Evolutionary conservation across 2,329 filamentous ascomycete species (phyloP).

Genomic region (Tricladium varicosporioides): DNA sequence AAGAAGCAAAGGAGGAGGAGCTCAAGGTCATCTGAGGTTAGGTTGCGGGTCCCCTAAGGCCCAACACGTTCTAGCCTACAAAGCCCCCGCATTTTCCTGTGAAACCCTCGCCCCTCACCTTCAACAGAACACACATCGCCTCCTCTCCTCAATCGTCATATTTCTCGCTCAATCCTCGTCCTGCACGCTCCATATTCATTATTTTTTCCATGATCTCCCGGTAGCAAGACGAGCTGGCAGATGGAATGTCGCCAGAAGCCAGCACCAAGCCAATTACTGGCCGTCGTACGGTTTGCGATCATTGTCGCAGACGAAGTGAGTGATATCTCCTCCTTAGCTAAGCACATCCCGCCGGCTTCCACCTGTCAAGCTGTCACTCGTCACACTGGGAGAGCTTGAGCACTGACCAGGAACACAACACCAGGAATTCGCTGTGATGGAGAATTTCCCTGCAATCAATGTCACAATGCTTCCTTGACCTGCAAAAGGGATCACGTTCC

Average conservation of each 20-base stretch:
- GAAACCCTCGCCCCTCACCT: neutral
- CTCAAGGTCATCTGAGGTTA: no score
- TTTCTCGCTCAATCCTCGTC: constrained; percentile 25
- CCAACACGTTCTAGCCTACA: neutral
- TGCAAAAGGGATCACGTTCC: constrained; percentile 65
- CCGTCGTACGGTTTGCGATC: constrained; percentile 43
- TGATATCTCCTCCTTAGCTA: constrained; percentile 13
- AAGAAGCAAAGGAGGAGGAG: no score
- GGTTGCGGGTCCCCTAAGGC: no score
- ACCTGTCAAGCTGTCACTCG: neutral
- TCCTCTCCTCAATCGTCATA: constrained; percentile 19
- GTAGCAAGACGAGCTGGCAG: constrained; percentile 9
- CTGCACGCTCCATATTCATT: neutral
- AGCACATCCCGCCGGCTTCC: neutral
- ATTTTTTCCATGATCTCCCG: constrained; percentile 16
- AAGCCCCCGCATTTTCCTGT: neutral
- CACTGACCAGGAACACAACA: constrained; percentile 14
- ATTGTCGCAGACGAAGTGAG: constrained; percentile 44
- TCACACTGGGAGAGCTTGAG: constrained; percentile 14
- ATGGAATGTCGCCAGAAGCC: constrained; percentile 30
- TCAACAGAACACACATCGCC: neutral
- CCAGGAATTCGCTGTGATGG: constrained; percentile 47
- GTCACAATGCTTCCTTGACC: constrained; percentile 54
- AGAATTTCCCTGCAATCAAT: constrained; percentile 57
- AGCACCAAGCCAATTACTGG: constrained; percentile 19